phyloP scores from a whole-genome alignment of 768 basidiomycete genomes.

The Cyclocybe aegerita region DNA sequence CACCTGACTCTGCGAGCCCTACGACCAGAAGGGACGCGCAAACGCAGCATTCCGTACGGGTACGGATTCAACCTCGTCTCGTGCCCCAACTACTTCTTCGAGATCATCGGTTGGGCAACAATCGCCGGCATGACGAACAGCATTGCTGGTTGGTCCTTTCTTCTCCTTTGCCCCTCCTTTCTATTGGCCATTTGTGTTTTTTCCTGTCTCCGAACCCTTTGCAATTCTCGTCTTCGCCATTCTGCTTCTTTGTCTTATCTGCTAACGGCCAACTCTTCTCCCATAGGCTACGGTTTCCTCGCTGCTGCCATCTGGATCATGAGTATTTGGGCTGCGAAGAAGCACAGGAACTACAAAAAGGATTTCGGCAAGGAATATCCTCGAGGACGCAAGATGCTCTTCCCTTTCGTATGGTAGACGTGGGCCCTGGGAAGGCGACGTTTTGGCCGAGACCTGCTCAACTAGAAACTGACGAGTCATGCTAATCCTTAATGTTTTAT shows the following conservation, averaged over 20 bases:
- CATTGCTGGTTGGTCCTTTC: constrained; percentile 57
- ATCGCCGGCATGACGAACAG: constrained; percentile 79
- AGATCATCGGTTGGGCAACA: constrained; percentile 72
- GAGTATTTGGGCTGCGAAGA: constrained; percentile 87
- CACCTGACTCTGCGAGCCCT: constrained; percentile 84
- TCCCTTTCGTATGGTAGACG: constrained; percentile 65
- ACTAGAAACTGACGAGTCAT: too few relatives aligned
- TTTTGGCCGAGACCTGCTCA: not conserved
- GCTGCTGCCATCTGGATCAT: constrained; percentile 65
- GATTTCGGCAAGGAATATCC: constrained; percentile 92
- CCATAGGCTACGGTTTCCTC: constrained; percentile 63
- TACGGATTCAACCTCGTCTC: constrained; percentile 89
- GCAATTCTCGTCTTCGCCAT: too few relatives aligned
- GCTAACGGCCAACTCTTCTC: too few relatives aligned
- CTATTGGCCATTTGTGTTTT: constrained; percentile 1
- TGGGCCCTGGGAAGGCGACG: not conserved
- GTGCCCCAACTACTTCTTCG: constrained; percentile 95
- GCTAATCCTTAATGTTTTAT: too few relatives aligned
- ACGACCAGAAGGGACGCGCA: constrained; percentile 76
- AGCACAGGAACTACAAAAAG: constrained; percentile 86
- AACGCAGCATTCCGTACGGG: constrained; percentile 86
- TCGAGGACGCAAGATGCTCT: constrained; percentile 68
- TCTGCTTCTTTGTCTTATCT: too few relatives aligned
- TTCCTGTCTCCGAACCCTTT: constrained; percentile 4
- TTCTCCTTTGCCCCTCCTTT: not conserved